phyloP scores from a whole-genome alignment of 1,284 basidiomycete genomes.

The Cutaneotrichosporon sp. region DNA sequence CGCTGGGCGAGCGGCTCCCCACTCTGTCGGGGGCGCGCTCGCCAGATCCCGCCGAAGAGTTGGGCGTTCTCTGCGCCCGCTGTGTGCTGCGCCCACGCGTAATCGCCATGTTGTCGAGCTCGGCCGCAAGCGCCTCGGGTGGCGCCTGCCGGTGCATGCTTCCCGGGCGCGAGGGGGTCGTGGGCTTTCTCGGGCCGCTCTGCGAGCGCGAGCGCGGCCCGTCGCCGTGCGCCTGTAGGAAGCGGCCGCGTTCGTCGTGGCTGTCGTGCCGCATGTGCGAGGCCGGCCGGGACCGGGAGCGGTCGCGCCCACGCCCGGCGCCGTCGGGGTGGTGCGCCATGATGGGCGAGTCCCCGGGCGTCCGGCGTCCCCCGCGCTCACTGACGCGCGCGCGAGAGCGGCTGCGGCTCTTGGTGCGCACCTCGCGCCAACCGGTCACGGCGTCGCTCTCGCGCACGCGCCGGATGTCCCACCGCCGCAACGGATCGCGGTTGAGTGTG shows the following conservation, averaged over 20 bases:
- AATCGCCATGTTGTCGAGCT: slow-evolving; percentile 16
- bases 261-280: not conserved
- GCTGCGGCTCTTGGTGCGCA: slow-evolving; percentile 38
- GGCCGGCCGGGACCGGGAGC: slow-evolving; percentile 4
- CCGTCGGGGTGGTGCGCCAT: not conserved
- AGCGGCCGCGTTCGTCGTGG: too few relatives aligned
- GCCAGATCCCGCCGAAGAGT: not conserved
- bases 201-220: slow-evolving; percentile 10
- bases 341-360: slow-evolving; percentile 1
- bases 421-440: slow-evolving; percentile 70
- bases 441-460: slow-evolving; percentile 76
- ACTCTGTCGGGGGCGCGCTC: not conserved
- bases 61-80: not conserved
- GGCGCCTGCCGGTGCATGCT: not conserved
- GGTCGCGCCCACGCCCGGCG: not conserved
- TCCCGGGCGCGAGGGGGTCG: not conserved
- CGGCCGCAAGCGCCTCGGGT: slow-evolving; percentile 11
- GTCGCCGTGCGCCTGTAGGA: not conserved
- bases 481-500: slow-evolving; percentile 66
- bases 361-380: slow-evolving; percentile 6
- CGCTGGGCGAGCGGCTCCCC: not conserved
- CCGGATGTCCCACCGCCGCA: slow-evolving; percentile 69
- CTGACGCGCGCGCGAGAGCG: slow-evolving; percentile 24
- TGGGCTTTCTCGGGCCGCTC: not conserved
- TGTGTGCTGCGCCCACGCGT: slow-evolving; percentile 14